Evolutionary conservation across 2,329 filamentous ascomycete species (phyloP).

Genomic region (Immersiporthe knoxdaviesiana): DNA sequence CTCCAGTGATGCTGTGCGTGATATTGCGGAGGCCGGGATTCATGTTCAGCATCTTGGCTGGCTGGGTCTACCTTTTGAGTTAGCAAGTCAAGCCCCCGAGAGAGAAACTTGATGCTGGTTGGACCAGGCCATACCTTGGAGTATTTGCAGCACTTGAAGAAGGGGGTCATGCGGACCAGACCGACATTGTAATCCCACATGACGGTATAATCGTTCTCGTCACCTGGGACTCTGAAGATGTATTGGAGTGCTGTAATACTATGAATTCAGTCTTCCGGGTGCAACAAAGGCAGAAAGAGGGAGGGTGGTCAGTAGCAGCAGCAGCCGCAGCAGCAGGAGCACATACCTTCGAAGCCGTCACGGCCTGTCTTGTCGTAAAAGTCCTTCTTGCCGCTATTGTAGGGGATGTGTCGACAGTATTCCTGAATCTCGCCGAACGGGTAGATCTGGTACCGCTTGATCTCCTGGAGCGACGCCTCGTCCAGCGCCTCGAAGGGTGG

Average conservation of each 20-base stretch:
- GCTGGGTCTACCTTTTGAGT: slow-evolving; percentile 68
- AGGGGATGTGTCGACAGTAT: slow-evolving; percentile 79
- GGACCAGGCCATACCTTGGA: slow-evolving; percentile 70
- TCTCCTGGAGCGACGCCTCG: slow-evolving; percentile 57
- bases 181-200: slow-evolving; percentile 99
- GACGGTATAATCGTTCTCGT: slow-evolving; percentile 70
- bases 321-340: not conserved
- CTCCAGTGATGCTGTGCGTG: slow-evolving; percentile 92
- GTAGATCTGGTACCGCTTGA: slow-evolving; percentile 67
- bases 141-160: slow-evolving; percentile 90
- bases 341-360: slow-evolving; percentile 83
- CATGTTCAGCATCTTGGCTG: slow-evolving; percentile 76
- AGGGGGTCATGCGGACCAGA: slow-evolving; percentile 88
- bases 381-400: slow-evolving; percentile 91
- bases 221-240: slow-evolving; percentile 71
- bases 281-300: not conserved
- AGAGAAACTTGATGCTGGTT: not conserved
- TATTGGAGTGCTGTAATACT: slow-evolving; percentile 74
- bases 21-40: slow-evolving; percentile 88
- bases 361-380: slow-evolving; percentile 85
- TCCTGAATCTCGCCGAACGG: slow-evolving; percentile 66
- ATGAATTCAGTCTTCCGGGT: slow-evolving; percentile 17
- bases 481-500: slow-evolving; percentile 72
- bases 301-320: not conserved
- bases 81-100: not conserved